Evolutionary conservation across 2,329 filamentous ascomycete species (phyloP), one percentile per base, ranked within the genome.

Genomic region (Sporothrix dimorphospora): DNA sequence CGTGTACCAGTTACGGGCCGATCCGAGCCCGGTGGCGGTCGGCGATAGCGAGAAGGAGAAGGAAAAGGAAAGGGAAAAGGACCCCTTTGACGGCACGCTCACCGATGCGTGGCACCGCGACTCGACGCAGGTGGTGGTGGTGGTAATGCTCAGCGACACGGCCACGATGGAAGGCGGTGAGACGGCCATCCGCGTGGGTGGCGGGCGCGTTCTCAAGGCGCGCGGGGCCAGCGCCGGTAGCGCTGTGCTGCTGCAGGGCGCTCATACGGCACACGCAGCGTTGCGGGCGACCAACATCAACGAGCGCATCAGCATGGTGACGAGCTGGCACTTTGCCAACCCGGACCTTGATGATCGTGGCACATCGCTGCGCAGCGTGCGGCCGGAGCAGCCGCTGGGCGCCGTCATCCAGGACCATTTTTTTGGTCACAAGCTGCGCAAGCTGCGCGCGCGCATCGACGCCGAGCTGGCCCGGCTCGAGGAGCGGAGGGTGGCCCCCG

Each of bases 71-170:
- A 34, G 6, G 30, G 30, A 34, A 14, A 47, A 47, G 45, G 53
- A 55, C 49, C 73, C 73, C 8, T 72, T 72, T 19, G 70, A 72
- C 19, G 27, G 27, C 2, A 42, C 2, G 0, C 42, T 74, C 12
- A 72, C 69, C 14, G 73, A 74, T 38, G 72, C 71, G 24, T 74
- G 73, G 73, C 73, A 74, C 57, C 73, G 73, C 59, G 73, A 74
- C n/a, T 72, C 72, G 5, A 73, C 72, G 1, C 73, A 72, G 0
- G 65, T 74, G 0, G 73, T 74, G 6, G 30, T 73, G 5, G 73
- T 74, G 1, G 47, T 74, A 2, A 74, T 74, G 73, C 73, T 74
- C 4, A 74, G 73, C 38, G 73, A 74, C 70, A 74, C 73, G 1
- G 72, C 70, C 1, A 74, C 73, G 0, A 74, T 74, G 73, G 27